Conservation (phyloP, 2,329 filamentous ascomycete genomes). For the Aurifilum marmelostoma region DNA sequence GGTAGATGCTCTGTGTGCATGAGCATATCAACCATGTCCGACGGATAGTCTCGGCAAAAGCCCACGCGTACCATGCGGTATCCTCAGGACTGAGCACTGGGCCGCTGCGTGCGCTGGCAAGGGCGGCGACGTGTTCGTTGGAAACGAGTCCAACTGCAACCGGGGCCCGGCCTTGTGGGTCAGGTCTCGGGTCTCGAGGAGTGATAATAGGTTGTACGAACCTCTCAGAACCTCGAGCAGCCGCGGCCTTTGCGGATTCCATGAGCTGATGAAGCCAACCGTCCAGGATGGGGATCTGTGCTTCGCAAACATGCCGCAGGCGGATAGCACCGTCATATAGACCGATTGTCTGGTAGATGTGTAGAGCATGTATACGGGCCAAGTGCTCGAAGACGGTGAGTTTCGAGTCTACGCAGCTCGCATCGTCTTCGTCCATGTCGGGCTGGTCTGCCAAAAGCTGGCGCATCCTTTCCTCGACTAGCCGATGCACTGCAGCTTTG, state of each 20-base stretch:
- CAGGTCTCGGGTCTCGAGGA: not conserved
- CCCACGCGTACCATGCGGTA: conserved; percentile 33
- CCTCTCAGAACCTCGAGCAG: conserved; percentile 11
- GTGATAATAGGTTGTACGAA: conserved; percentile 9
- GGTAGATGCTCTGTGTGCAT: conserved; percentile 28
- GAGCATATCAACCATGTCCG: conserved; percentile 32
- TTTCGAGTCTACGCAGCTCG: not conserved
- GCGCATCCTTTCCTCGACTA: conserved; percentile 21
- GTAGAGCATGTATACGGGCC: conserved; percentile 50
- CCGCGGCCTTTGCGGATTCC: conserved; percentile 1
- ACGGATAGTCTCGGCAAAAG: conserved; percentile 34
- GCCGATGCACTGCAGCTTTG: conserved; percentile 26
- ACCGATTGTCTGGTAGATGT: conserved; percentile 54
- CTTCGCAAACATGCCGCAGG: conserved; percentile 44
- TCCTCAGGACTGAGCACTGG: conserved; percentile 14
- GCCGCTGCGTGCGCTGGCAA: not conserved
- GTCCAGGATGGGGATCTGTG: conserved; percentile 20
- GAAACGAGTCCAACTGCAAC: not conserved
- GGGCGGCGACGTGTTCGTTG: not conserved
- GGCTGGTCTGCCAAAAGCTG: conserved; percentile 26
- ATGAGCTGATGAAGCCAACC: conserved; percentile 22
- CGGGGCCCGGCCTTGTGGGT: not conserved
- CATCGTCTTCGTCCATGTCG: not conserved
- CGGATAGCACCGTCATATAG: conserved; percentile 56
- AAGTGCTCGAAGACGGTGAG: conserved; percentile 37